Base-by-base conservation (phyloP, 2,329 filamentous ascomycete species). In the Fusarium foetens region DNA sequence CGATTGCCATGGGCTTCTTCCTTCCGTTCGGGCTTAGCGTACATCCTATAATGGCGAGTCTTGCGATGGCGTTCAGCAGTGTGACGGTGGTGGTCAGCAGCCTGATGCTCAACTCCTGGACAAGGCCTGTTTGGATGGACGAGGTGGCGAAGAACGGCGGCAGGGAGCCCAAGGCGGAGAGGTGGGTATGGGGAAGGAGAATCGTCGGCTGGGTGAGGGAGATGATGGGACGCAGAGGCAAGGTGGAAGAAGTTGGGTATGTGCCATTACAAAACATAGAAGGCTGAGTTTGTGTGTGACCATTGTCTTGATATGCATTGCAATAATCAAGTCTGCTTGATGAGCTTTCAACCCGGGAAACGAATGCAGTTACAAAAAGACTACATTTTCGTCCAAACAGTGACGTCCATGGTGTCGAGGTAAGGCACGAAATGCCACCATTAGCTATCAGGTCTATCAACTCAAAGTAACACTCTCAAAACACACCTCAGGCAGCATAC, bases 1-100 rank as follows among this genome's bases (percentile, higher is more conserved):
- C 96, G 4, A 97, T 99, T 76, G 96, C 96, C 38, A 98, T 98
- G 96, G 96, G 96, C 31, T 84, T 98, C 76, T 97, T 98, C 84
- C 85, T 98, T 9, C 95, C 96, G 1, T 90, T 97, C 73, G 96
- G 95, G 31, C 89, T 93, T 66, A 91, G 94, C 77, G 85, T 98
- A 72, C 96, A 97, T 75, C 95, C 96, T 27, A 95, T 98, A 91
- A 94, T 95, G 54, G 96, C 96, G 3, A 95, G 94, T 25, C 94
- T 93, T 6, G 96, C 96, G 54, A 98, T 99, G 95, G 95, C 95
- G 2, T 90, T 88, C 72, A 96, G 93, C 64, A 95, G 92, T 73
- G 94, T 98, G 48, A 96, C 92, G 64, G 96, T 99, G 8, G 95
- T 98, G 1, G 86, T 91, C 10, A 95, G 91, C 80, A 94, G 91